Evolutionary conservation across 805 yeast genomes (phyloP).

Genomic region (Pichia paraexigua): DNA sequence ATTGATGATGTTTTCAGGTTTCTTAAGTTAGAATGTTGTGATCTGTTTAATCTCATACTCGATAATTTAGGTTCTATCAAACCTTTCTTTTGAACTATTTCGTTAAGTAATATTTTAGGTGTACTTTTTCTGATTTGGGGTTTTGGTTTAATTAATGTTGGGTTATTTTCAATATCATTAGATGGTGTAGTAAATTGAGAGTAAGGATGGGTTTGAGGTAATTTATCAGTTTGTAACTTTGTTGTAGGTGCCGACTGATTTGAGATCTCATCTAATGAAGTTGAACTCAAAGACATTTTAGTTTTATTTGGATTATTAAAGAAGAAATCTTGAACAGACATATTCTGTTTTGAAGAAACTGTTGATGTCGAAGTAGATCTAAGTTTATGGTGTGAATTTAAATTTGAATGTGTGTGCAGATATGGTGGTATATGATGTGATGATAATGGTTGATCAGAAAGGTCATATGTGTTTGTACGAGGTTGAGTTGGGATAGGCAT

Average conservation of each 20-base stretch:
- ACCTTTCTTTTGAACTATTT: neutral
- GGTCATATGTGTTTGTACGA: neutral
- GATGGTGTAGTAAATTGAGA: neutral
- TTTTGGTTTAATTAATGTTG: constrained; percentile 22
- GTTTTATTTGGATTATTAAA: constrained; percentile 26
- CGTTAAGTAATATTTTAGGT: constrained; percentile 8
- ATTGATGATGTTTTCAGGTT: constrained; percentile 7
- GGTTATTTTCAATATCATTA: neutral
- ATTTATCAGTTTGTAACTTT: neutral
- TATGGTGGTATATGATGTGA: neutral
- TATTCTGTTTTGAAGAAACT: constrained; percentile 8
- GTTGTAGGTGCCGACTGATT: neutral
- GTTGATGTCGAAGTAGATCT: neutral
- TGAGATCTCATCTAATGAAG: constrained; percentile 9
- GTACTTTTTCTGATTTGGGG: constrained; percentile 11
- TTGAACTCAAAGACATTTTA: constrained; percentile 11
- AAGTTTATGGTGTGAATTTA: neutral
- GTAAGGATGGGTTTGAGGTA: neutral
- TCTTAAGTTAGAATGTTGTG: constrained; percentile 6
- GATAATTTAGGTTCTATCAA: constrained; percentile 11
- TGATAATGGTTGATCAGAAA: neutral
- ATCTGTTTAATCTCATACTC: constrained; percentile 13
- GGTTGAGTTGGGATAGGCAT: neutral
- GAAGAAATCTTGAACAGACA: constrained; percentile 51
- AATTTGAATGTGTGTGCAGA: neutral